phyloP scores from a whole-genome alignment of 2,329 filamentous ascomycete species.

The Pseudogymnoascus pannorum region DNA sequence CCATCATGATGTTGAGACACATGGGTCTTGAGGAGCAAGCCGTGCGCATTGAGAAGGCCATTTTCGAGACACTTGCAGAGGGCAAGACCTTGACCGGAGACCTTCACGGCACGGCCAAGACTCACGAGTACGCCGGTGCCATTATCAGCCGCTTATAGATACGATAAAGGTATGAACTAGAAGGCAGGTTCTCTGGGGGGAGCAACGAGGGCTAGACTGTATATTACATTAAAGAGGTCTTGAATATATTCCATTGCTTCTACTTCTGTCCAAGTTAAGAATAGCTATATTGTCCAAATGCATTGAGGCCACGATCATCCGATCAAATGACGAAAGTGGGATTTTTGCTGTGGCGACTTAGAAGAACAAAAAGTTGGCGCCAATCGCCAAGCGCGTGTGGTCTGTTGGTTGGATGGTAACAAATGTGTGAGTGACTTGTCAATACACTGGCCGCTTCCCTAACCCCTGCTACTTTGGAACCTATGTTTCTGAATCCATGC shows the following conservation, averaged over 20 bases:
- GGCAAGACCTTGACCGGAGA: slow-evolving; percentile 96
- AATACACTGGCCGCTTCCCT: not conserved
- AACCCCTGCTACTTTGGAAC: not conserved
- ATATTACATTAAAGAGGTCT: slow-evolving; percentile 23
- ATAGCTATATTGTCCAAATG: not conserved
- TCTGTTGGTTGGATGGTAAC: not conserved
- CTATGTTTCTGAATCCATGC: not conserved
- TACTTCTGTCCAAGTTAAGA: not conserved
- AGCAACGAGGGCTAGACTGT: slow-evolving; percentile 18
- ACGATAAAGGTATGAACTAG: slow-evolving; percentile 19
- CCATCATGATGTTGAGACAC: slow-evolving; percentile 99
- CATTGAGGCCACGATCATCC: not conserved
- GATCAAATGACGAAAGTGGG: not conserved
- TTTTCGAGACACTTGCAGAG: slow-evolving; percentile 90
- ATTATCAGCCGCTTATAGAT: slow-evolving; percentile 58
- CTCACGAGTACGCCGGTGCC: slow-evolving; percentile 83
- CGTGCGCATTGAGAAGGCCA: slow-evolving; percentile 82
- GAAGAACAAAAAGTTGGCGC: not conserved
- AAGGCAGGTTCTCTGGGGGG: not conserved
- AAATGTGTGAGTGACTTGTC: not conserved
- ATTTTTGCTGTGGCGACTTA: not conserved
- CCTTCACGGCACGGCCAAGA: slow-evolving; percentile 93
- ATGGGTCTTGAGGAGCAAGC: slow-evolving; percentile 88
- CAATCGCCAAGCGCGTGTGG: not conserved
- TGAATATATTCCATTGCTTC: slow-evolving; percentile 9